Base-by-base conservation (phyloP, 208 protist species). In the Angomonas deanei region DNA sequence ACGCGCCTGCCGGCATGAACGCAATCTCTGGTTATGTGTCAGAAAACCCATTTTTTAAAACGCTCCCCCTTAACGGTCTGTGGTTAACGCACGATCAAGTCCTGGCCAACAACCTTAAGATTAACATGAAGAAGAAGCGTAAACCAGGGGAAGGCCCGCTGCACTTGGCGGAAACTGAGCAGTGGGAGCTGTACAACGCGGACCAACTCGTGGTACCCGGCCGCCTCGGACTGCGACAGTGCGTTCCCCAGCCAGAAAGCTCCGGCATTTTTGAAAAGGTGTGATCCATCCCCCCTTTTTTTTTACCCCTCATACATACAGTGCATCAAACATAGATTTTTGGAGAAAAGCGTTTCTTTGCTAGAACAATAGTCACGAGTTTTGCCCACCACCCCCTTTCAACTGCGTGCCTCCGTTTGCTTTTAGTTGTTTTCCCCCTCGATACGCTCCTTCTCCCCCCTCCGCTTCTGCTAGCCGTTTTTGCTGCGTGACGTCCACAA, bases 61-160 rank as follows among this genome's bases (percentile, higher is more conserved):
- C 31, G 10, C 39, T 92, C 33, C 83, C 84, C 8, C 74, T 78
- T 36, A 74, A 75, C 8, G 90, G 90, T 13, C 69, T 93, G 32
- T 96, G 90, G 87, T 42, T 96, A 11, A 93, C 90, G 8, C 78
- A 85, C 30, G 85, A 92, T 26, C 90, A 96, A 59, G 50, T 96
- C 28, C 71, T 91, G 38, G 80, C 87, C 36, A 50, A 86, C 26
- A 62, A 67, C 47, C 62, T 84, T 26, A 62, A 77, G 48, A 64
- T 91, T 33, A 61, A 11, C 13, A 72, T 54, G 21, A 78, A 68
- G 28, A 66, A 72, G 39, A 66, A 36, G 56, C 17, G 34, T 34
- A 55, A n/a, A 21, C 31, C 46, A 53, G 62, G 53, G 54, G 31
- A 70, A 42, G 57, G 66, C 6, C 56, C 72, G 11, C 90, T 88